Conservation (phyloP, 306 rosid species). For the Macrotyloma uniflorum region DNA sequence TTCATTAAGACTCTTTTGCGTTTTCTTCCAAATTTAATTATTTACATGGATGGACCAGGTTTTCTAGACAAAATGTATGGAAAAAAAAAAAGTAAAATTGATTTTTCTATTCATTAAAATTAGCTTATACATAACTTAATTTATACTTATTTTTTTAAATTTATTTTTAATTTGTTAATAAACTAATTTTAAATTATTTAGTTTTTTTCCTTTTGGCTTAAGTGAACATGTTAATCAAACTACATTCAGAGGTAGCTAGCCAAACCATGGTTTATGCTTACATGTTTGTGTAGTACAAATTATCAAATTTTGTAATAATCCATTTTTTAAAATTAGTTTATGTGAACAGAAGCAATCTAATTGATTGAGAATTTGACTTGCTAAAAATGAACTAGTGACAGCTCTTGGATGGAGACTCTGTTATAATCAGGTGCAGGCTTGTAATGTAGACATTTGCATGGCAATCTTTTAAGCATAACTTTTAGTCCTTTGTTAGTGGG, state of each 20-base stretch:
- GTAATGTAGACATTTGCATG: neutral
- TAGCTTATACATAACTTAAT: too few species aligned
- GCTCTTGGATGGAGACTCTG: neutral
- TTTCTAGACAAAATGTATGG: too few species aligned
- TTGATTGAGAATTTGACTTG: neutral
- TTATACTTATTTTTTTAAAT: too few species aligned
- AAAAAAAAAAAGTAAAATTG: too few species aligned
- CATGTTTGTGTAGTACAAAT: neutral
- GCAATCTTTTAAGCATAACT: neutral
- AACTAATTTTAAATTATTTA: too few species aligned
- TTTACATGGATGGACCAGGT: too few species aligned
- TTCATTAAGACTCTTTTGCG: neutral
- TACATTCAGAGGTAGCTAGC: neutral
- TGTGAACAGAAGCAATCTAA: neutral
- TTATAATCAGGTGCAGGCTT: slow-evolving; percentile 16
- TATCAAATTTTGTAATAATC: neutral
- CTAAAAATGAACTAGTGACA: neutral
- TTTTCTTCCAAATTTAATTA: neutral
- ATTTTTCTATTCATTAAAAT: too few species aligned
- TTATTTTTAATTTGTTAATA: too few species aligned
- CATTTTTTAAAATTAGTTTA: neutral
- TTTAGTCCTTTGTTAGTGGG: neutral
- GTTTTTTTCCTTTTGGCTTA: neutral
- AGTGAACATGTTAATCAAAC: slow-evolving; percentile 3
- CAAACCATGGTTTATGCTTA: neutral